Evolutionary conservation across 2,329 filamentous ascomycete species (phyloP).

Genomic region (Trichoderma afroharzianum): DNA sequence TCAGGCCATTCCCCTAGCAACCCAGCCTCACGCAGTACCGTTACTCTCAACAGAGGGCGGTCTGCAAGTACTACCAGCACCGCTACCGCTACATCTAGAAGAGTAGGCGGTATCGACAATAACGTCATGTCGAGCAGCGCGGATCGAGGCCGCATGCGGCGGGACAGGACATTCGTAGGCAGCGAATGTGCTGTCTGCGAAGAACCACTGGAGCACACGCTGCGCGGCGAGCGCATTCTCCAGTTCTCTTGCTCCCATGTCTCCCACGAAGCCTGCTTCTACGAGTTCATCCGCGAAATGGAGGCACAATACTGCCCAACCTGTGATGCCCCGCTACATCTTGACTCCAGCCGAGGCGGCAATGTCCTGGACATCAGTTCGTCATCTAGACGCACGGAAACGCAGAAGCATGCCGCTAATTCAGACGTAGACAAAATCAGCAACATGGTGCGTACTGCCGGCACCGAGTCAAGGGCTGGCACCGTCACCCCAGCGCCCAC

Average conservation of each 20-base stretch:
- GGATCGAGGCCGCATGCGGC: conserved; percentile 73
- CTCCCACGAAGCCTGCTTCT: conserved; percentile 96
- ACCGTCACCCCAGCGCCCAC: conserved; percentile 54
- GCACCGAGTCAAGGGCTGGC: conserved; percentile 56
- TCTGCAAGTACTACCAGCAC: conserved; percentile 33
- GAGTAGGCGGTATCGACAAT: conserved; percentile 38
- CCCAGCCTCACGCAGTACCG: conserved; percentile 25
- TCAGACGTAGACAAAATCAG: conserved; percentile 77
- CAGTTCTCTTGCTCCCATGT: conserved; percentile 98
- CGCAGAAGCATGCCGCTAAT: conserved; percentile 26
- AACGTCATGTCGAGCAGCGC: conserved; percentile 46
- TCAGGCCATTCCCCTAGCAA: conserved; percentile 27
- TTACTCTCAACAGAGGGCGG: conserved; percentile 30
- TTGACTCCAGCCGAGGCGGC: conserved; percentile 89
- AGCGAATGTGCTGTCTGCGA: conserved; percentile 95
- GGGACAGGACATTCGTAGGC: conserved; percentile 92
- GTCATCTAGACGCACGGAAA: conserved; percentile 24
- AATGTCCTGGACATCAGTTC: conserved; percentile 89
- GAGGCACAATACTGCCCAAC: conserved; percentile 92
- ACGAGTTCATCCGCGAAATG: conserved; percentile 94
- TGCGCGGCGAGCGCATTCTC: conserved; percentile 88
- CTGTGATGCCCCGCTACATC: conserved; percentile 84
- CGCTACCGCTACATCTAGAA: conserved; percentile 29
- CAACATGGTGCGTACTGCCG: conserved; percentile 80
- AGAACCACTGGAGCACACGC: conserved; percentile 90